Evolutionary conservation across 768 basidiomycete species (phyloP).

Genomic region (Suillus tomentosus): DNA sequence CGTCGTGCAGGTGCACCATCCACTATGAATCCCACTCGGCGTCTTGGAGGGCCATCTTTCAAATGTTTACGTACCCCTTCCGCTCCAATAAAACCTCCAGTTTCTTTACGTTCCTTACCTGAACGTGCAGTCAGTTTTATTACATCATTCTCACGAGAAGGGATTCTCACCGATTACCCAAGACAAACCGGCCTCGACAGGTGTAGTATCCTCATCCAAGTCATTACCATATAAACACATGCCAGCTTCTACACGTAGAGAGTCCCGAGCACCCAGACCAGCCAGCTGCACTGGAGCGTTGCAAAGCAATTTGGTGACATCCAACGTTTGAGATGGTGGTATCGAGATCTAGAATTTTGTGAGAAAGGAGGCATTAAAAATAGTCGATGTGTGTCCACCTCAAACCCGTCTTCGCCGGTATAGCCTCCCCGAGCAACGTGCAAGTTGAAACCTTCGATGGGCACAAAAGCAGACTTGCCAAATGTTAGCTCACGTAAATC

Average conservation of each 20-base stretch:
- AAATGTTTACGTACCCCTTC: conserved; percentile 72
- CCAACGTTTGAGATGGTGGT: conserved; percentile 73
- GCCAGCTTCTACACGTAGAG: conserved; percentile 92
- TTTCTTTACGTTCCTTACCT: conserved; percentile 84
- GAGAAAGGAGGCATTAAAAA: conserved; percentile 9
- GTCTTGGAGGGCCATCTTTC: conserved; percentile 72
- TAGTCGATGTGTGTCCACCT: conserved; percentile 49
- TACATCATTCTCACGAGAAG: not conserved
- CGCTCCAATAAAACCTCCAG: conserved; percentile 77
- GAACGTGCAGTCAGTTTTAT: not conserved
- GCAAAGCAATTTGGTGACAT: conserved; percentile 65
- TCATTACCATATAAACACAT: conserved; percentile 97
- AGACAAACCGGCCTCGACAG: conserved; percentile 86
- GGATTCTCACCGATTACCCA: conserved; percentile 85
- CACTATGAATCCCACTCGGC: conserved; percentile 82
- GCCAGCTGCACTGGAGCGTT: conserved; percentile 73
- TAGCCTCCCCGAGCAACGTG: conserved; percentile 96
- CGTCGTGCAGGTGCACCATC: conserved; percentile 86
- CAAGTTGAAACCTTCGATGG: conserved; percentile 59
- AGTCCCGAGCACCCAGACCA: conserved; percentile 92
- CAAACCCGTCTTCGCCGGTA: conserved; percentile 98
- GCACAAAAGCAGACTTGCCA: conserved; percentile 79
- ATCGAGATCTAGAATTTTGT: conserved; percentile 73
- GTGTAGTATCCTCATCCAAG: conserved; percentile 81
- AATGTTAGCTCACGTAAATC: conserved; percentile 79